A percentile compares a stretch with the other conserved stretches of the same genome.
Evolutionary conservation across 2,329 filamentous ascomycete genomes (phyloP).

Genomic region (Aspergillus cejpii): DNA sequence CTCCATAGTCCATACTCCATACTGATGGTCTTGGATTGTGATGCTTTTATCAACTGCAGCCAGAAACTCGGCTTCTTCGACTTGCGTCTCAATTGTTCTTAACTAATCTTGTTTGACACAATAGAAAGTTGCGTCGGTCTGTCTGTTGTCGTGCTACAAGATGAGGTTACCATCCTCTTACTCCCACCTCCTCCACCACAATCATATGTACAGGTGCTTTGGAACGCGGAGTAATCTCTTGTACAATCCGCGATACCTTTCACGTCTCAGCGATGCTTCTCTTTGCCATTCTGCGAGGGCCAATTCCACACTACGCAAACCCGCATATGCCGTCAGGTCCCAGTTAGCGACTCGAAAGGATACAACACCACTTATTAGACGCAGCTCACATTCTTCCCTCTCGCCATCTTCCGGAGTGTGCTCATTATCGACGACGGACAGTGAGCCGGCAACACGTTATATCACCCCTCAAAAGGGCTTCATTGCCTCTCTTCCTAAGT

Average conservation of each 20-base stretch:
- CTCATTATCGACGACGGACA: background rate
- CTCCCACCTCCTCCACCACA: background rate
- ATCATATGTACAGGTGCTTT: background rate
- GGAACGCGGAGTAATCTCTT: background rate
- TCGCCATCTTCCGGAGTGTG: background rate
- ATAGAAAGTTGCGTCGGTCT: too few relatives aligned
- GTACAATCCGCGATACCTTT: too few relatives aligned
- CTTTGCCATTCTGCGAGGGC: background rate
- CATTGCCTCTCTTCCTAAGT: conserved; percentile 41
- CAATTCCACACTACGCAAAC: background rate
- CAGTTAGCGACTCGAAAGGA: background rate
- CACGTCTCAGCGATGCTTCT: background rate
- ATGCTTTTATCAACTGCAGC: too few relatives aligned
- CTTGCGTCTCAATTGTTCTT: too few relatives aligned
- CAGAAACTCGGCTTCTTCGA: too few relatives aligned
- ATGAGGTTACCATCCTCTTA: background rate
- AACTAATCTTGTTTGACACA: too few relatives aligned
- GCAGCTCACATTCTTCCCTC: background rate
- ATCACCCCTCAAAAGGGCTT: conserved; percentile 43
- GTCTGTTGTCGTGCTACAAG: background rate
- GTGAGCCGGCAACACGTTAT: conserved; percentile 32
- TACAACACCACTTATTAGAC: background rate
- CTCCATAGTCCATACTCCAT: too few relatives aligned
- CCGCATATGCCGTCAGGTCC: background rate
- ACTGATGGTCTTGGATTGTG: too few relatives aligned